Percentiles rank a stretch among this genome's conserved stretches.
Evolutionary conservation across 1,139 yeast species (phyloP).

Genomic region (Wickerhamiella infanticola): DNA sequence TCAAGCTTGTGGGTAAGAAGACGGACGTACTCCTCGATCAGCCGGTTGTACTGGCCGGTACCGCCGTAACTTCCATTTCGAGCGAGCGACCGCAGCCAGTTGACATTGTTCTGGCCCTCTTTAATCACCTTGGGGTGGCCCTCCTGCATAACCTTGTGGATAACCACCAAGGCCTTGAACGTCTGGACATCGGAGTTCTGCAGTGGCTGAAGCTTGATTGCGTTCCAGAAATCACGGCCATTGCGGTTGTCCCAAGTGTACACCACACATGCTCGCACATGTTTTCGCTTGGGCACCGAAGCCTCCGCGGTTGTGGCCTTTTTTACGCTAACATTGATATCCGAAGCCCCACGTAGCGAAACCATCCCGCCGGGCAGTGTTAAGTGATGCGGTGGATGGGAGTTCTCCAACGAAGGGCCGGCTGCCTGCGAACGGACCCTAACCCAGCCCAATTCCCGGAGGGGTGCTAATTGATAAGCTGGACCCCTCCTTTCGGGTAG

Average conservation of each 20-base stretch:
- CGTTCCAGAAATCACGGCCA: constrained; percentile 75
- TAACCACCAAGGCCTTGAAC: constrained; percentile 74
- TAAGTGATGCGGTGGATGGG: too few relatives aligned
- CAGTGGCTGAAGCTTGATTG: constrained; percentile 64
- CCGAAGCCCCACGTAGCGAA: constrained; percentile 23
- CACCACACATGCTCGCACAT: constrained; percentile 80
- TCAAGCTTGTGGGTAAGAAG: constrained; percentile 58
- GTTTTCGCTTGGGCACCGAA: constrained; percentile 89
- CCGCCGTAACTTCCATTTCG: constrained; percentile 21
- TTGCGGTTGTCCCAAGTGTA: constrained; percentile 94
- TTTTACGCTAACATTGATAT: constrained; percentile 44
- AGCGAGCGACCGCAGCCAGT: constrained; percentile 37
- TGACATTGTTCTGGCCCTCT: constrained; percentile 63
- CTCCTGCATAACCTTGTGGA: constrained; percentile 91
- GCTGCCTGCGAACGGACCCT: too few relatives aligned
- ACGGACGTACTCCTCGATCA: constrained; percentile 63
- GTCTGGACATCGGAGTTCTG: constrained; percentile 70
- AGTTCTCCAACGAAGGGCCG: too few relatives aligned
- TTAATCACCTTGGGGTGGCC: constrained; percentile 79
- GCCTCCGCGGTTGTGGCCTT: constrained; percentile 84
- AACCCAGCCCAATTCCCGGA: too few relatives aligned
- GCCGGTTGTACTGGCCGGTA: constrained; percentile 43
- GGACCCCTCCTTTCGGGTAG: too few relatives aligned
- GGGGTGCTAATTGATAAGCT: too few relatives aligned
- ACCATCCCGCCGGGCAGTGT: not conserved